Conservation (phyloP, 495 filamentous ascomycete genomes). For the Hypoxylon cercidicola region DNA sequence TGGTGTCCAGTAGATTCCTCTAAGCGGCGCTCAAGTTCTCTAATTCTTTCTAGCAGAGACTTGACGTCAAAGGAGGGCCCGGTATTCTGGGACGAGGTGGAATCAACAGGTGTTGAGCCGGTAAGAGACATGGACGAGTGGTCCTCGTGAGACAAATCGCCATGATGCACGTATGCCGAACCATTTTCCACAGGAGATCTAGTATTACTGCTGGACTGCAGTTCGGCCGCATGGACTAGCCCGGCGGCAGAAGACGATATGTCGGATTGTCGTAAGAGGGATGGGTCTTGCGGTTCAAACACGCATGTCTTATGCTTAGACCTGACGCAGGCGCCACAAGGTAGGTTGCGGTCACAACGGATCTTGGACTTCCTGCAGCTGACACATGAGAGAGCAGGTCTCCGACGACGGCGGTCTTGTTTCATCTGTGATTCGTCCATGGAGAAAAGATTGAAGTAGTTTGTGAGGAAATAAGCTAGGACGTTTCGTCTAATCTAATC, state of each 20-base stretch:
- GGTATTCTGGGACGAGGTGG: slow-evolving; percentile 16
- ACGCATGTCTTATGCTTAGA: slow-evolving; percentile 58
- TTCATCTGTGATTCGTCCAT: slow-evolving; percentile 27
- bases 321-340: slow-evolving; percentile 62
- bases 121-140: slow-evolving; percentile 24
- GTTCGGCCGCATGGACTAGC: slow-evolving; percentile 14
- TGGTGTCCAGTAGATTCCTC: slow-evolving; percentile 28
- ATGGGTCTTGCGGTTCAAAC: slow-evolving; percentile 42
- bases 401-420: slow-evolving; percentile 48
- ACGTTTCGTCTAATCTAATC: slow-evolving; percentile 26
- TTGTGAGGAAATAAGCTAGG: neutral
- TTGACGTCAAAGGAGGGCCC: slow-evolving; percentile 30
- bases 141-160: slow-evolving; percentile 26
- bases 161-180: slow-evolving; percentile 8
- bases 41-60: slow-evolving; percentile 34
- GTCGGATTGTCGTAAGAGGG: slow-evolving; percentile 24
- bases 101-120: slow-evolving; percentile 30
- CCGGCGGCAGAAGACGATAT: slow-evolving; percentile 9
- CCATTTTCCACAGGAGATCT: slow-evolving; percentile 13
- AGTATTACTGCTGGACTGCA: neutral
- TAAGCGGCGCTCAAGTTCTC: slow-evolving; percentile 42
- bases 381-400: slow-evolving; percentile 60
- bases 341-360: slow-evolving; percentile 63
- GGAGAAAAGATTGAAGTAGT: neutral
- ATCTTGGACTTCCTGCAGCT: slow-evolving; percentile 66